These are phyloP conservation scores for Cucurbita maxima DNA, from an alignment of 306 rosid genomes.

Conservation along the genomic window DNA sequence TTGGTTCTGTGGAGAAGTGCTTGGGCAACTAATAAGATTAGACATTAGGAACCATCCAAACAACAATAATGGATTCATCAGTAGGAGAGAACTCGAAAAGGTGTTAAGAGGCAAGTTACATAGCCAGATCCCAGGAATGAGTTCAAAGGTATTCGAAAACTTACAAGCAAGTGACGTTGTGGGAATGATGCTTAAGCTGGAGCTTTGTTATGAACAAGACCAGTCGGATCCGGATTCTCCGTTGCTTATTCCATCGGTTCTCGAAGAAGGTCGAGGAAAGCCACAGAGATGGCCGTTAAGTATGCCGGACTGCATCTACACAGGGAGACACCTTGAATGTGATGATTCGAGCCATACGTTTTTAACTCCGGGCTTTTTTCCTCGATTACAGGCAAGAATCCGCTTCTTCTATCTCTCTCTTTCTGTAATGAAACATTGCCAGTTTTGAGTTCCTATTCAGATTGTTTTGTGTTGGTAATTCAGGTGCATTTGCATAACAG, in stretches of 20 bases:
- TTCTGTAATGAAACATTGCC: neutral
- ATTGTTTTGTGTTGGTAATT: slow-evolving; percentile 12
- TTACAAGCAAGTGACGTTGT: slow-evolving; percentile 73
- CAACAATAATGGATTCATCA: slow-evolving; percentile 55
- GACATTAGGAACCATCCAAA: slow-evolving; percentile 40
- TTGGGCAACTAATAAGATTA: slow-evolving; percentile 63
- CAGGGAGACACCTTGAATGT: slow-evolving; percentile 82
- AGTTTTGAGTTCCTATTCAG: slow-evolving; percentile 9
- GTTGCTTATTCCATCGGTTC: slow-evolving; percentile 63
- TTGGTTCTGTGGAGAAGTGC: slow-evolving; percentile 85
- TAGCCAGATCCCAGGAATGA: slow-evolving; percentile 71
- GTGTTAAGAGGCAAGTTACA: slow-evolving; percentile 61
- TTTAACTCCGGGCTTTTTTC: slow-evolving; percentile 86
- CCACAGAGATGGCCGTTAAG: slow-evolving; percentile 70
- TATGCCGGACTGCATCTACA: slow-evolving; percentile 43
- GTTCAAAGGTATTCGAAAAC: slow-evolving; percentile 74
- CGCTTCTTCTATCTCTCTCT: slow-evolving; percentile 1
- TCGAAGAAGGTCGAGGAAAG: slow-evolving; percentile 84
- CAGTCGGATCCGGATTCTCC: slow-evolving; percentile 53
- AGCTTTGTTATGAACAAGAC: slow-evolving; percentile 74
- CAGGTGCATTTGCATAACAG: slow-evolving; percentile 83
- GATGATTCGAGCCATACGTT: slow-evolving; percentile 92
- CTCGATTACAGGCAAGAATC: slow-evolving; percentile 65
- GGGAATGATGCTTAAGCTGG: slow-evolving; percentile 93
- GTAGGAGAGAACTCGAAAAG: slow-evolving; percentile 66